Evolutionary conservation across 495 filamentous ascomycete genomes (phyloP), one percentile per base, ranked within the genome.

Genomic region (Podospora sp.): DNA sequence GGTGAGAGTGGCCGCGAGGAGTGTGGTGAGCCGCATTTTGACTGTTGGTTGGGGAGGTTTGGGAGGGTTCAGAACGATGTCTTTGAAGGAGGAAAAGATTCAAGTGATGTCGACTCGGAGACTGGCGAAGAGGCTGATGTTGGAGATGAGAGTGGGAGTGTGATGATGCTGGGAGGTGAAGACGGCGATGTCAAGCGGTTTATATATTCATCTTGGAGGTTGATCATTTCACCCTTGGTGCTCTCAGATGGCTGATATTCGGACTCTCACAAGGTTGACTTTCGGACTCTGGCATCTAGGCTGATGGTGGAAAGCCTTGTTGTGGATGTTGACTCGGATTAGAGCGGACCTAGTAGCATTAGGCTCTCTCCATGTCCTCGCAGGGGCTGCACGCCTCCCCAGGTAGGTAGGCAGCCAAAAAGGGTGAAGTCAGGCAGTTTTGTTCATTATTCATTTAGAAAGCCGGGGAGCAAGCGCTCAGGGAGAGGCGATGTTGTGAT

Each of bases 101-200:
- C n/a, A n/a, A n/a, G n/a, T n/a, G n/a, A n/a, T n/a, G n/a, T n/a
- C n/a, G n/a, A n/a, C n/a, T n/a, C n/a, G n/a, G n/a, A n/a, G n/a
- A n/a, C n/a, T n/a, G n/a, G n/a, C n/a, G n/a, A n/a, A n/a, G n/a
- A n/a, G n/a, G n/a, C n/a, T n/a, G n/a, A n/a, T n/a, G n/a, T n/a
- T n/a, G n/a, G n/a, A n/a, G n/a, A n/a, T n/a, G n/a, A n/a, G n/a
- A n/a, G n/a, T n/a, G n/a, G n/a, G n/a, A n/a, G n/a, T n/a, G n/a
- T 40, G 29, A 60, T 40, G n/a, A 4, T 60, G 57, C 33, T 36
- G 12, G 29, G 57, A 60, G 26, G n/a, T 35, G 12, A 57, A 57
- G 55, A 16, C 55, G n/a, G 55, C 55, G 55, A 57, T 24, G 55
- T n/a, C 55, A 29, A 29, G 55, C 24, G 55, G 55, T 18, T 57